Evolutionary conservation across 345 rosid genomes (phyloP).

Genomic region (Leavenworthia alabamica): DNA sequence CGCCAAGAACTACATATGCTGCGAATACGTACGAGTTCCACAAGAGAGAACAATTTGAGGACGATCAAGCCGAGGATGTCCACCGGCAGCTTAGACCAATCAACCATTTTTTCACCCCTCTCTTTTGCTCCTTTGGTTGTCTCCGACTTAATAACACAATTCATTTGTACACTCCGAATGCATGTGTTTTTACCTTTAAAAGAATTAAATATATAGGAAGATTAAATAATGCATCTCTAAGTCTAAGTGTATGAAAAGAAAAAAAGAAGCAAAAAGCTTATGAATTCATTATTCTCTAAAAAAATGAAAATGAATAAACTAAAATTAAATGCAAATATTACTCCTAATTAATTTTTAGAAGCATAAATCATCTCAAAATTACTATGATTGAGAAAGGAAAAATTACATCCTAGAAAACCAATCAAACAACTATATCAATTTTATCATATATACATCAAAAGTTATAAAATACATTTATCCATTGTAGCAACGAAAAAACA

Average conservation of each 20-base stretch:
- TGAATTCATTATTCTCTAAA: background rate
- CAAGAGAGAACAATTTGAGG: background rate
- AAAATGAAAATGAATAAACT: background rate
- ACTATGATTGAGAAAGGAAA: too few relatives aligned
- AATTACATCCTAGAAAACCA: too few relatives aligned
- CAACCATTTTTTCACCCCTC: background rate
- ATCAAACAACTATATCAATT: too few relatives aligned
- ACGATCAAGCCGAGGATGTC: background rate
- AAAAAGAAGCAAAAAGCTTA: background rate
- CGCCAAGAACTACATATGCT: slow-evolving; percentile 3
- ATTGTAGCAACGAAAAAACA: too few relatives aligned
- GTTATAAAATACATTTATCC: too few relatives aligned
- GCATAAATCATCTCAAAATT: background rate
- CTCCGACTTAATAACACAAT: background rate
- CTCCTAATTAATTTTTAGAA: background rate
- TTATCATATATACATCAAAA: too few relatives aligned
- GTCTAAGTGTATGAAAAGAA: background rate
- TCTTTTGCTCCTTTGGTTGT: background rate
- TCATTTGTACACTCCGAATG: background rate
- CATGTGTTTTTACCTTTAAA: background rate
- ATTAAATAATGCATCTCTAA: background rate
- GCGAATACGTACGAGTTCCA: slow-evolving; percentile 2
- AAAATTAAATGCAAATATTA: background rate
- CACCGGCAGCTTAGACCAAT: background rate
- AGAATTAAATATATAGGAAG: background rate